Evolutionary conservation across 1,139 yeast genomes (phyloP), one percentile per base, ranked within the genome.

Genomic region (Meyerozyma elateridarum): DNA sequence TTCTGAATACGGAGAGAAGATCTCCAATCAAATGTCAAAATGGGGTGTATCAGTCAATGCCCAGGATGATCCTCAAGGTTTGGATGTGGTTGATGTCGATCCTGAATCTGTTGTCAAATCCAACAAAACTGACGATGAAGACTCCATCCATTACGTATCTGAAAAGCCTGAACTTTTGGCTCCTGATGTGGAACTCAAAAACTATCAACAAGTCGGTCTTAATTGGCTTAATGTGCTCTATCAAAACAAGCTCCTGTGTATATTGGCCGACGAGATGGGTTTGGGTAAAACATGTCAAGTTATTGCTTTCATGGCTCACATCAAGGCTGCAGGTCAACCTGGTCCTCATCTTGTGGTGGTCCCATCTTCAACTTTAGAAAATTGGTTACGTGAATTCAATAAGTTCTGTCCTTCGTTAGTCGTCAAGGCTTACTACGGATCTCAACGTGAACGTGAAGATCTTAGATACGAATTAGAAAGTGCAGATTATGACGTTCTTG

Each of bases 221-320:
- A 91, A 91, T 54, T 93, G 99, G 99, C 65, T 93, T 35, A 73
- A 81, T 42, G 57, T 91, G 35, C 65, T 93, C 24, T 91, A 89
- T 55, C 76, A 75, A 37, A 77, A 84, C 49, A 73, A 77, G 15
- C 66, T 91, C 36, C 87, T 96, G 6, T 89, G 98, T 60, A 91
- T 91, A 37, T 65, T 91, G 31, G 99, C 98, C 0, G 99, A 91
- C 59, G 99, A 91, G 56, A 88, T 89, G 97, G 97, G 97, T 8
- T 65, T 91, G 32, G 98, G 98, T 36, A 91, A 91, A 54, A 91
- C 97, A 0, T 84, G 95, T 56, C 97, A 91, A 59, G 95, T 91
- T 18, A 88, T 91, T 58, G 74, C 96, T n/a, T 89, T 91, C 51
- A 61, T 91, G 52, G 88, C 97, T 1, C 80, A 84, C 50, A 67